Percentiles rank a stretch among this genome's conserved stretches.
These are phyloP conservation scores for Elongisporangium prolatum DNA, from an alignment of 352 stramenopile species.

Conservation along the genomic window DNA sequence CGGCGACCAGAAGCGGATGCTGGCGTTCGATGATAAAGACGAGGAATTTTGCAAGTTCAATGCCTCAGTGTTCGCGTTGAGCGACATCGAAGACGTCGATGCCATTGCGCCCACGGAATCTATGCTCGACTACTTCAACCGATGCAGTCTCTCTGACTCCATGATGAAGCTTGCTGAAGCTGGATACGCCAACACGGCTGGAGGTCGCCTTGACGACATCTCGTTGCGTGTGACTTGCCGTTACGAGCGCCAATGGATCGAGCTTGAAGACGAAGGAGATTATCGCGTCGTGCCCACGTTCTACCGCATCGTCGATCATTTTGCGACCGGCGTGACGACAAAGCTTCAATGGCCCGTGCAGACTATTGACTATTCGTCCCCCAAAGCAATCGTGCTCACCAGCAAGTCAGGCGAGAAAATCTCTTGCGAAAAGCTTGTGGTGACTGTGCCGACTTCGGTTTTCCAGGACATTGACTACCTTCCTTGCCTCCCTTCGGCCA, in stretches of 20 bases:
- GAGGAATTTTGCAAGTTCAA: slow-evolving; percentile 78
- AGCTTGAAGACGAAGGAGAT: slow-evolving; percentile 77
- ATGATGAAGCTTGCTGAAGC: slow-evolving; percentile 83
- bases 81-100: slow-evolving; percentile 59
- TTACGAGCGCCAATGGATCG: slow-evolving; percentile 83
- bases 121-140: slow-evolving; percentile 76
- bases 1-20: slow-evolving; percentile 80
- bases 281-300: slow-evolving; percentile 72
- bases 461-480: slow-evolving; percentile 73
- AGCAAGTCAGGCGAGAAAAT: slow-evolving; percentile 50
- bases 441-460: slow-evolving; percentile 73
- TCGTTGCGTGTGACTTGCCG: slow-evolving; percentile 74
- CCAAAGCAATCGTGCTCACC: slow-evolving; percentile 44
- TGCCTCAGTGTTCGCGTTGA: slow-evolving; percentile 47
- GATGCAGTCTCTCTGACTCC: slow-evolving; percentile 47
- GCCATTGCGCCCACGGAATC: slow-evolving; percentile 53
- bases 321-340: slow-evolving; percentile 40
- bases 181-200: slow-evolving; percentile 79
- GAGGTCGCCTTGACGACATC: slow-evolving; percentile 61
- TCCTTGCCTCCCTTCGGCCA: slow-evolving; percentile 46
- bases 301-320: slow-evolving; percentile 57
- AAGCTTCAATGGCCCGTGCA: slow-evolving; percentile 52
- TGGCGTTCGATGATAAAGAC: slow-evolving; percentile 64
- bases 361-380: slow-evolving; percentile 54
- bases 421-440: slow-evolving; percentile 53